These are phyloP conservation scores for Lachnellula occidentalis DNA, from an alignment of 2,329 filamentous ascomycete genomes.

Conservation along the genomic window DNA sequence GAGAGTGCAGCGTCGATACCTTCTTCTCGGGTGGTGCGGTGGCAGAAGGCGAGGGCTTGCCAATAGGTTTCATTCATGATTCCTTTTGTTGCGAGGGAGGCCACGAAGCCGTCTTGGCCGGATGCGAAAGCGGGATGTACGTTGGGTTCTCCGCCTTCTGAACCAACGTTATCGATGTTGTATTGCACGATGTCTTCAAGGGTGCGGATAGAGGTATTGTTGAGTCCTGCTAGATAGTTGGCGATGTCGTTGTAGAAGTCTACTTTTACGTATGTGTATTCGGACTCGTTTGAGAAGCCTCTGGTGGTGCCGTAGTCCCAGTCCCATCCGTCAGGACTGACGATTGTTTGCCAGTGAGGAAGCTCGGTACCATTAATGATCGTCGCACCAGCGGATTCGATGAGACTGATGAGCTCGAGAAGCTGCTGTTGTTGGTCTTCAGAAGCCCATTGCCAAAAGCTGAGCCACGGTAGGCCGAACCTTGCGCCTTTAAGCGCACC, in stretches of 20 bases:
- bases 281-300: slow-evolving; percentile 64
- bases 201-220: slow-evolving; percentile 48
- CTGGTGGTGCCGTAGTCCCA: slow-evolving; percentile 63
- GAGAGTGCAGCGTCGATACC: slow-evolving; percentile 65
- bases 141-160: slow-evolving; percentile 59
- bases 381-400: slow-evolving; percentile 57
- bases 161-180: slow-evolving; percentile 58
- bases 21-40: slow-evolving; percentile 51
- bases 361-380: slow-evolving; percentile 68
- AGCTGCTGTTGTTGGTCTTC: slow-evolving; percentile 50
- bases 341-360: slow-evolving; percentile 53
- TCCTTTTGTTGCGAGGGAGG: slow-evolving; percentile 55
- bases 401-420: slow-evolving; percentile 44
- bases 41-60: slow-evolving; percentile 59
- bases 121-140: slow-evolving; percentile 59
- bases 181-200: slow-evolving; percentile 62
- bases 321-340: slow-evolving; percentile 65
- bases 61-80: slow-evolving; percentile 59
- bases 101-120: slow-evolving; percentile 67
- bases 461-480: slow-evolving; percentile 68
- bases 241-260: slow-evolving; percentile 57
- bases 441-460: slow-evolving; percentile 61
- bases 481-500: slow-evolving; percentile 45
- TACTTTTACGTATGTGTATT: slow-evolving; percentile 67
- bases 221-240: slow-evolving; percentile 43